phyloP scores from a whole-genome alignment of 495 filamentous ascomycete genomes.

The Umbilicaria muhlenbergii region DNA sequence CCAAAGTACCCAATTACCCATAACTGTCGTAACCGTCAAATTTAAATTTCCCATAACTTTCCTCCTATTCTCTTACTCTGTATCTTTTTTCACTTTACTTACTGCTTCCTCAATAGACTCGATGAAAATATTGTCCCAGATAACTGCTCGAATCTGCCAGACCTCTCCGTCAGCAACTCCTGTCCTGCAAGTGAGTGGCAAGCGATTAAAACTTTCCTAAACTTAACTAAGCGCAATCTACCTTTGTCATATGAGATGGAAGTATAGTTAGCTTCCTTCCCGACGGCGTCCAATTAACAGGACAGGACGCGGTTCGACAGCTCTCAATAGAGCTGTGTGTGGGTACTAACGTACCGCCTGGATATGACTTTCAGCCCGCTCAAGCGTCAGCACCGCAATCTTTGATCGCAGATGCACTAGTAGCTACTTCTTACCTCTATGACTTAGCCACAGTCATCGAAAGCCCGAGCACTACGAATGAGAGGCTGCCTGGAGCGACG shows the following conservation, averaged over 20 bases:
- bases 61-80: too few species aligned
- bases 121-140: too few species aligned
- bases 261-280: neutral
- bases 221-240: neutral
- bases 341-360: neutral
- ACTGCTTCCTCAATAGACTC: too few species aligned
- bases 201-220: neutral
- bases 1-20: too few species aligned
- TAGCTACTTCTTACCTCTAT: neutral
- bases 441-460: neutral
- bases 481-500: neutral
- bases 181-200: constrained; percentile 4
- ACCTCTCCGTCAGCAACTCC: neutral
- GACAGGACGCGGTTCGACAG: constrained; percentile 3
- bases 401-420: constrained; percentile 4
- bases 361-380: neutral
- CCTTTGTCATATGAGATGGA: neutral
- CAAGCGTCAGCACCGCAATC: constrained; percentile 2
- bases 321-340: neutral
- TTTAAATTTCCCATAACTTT: too few species aligned
- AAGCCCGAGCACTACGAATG: neutral
- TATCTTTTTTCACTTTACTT: too few species aligned
- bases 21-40: too few species aligned
- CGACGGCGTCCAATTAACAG: neutral
- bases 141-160: neutral